Evolutionary conservation across 1,284 basidiomycete genomes (phyloP), one percentile per base, ranked within the genome.

Genomic region (Cryptococcus sp.): DNA sequence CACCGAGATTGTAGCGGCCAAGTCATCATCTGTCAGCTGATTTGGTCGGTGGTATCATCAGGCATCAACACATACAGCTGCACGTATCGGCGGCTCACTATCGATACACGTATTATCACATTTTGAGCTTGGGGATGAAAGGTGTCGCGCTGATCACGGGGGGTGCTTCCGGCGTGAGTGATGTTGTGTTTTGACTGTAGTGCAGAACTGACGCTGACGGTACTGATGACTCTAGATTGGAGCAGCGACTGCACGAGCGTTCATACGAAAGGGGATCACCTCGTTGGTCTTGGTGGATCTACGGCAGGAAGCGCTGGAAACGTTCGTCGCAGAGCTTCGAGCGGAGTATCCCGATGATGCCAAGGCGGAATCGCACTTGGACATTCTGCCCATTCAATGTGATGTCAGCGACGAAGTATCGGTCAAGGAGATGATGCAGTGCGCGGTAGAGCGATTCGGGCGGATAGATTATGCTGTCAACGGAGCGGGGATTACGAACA

Each of bases 141-240:
- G 65, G 65, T 38, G 65, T 67, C 25, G 63, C 61, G 3, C 52
- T 67, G 42, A 52, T 67, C 25, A 67, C 65, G 6, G 65, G 65
- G 17, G 65, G 49, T 11, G 63, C 59, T 10, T 64, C 63, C 0
- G 65, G 65, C 17, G 63, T 65, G 51, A 56, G 65, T 63, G 5
- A 23, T 51, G 27, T 22, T 5, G 47, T 22, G 10, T 16, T 11
- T 47, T 17, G 10, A 22, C 8, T 16, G 25, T 15, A 47, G 25
- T 6, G 43, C 27, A 7, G 35, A n/a, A 25, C n/a, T n/a, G n/a
- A 16, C 15, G 35, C 20, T 20, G 39, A 27, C 5, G 15, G 13
- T 38, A 30, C 13, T 38, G 27, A n/a, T 13, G 7, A 1, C 35
- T 25, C 22, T 39, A 56, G 54, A 56, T 56, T 5, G 54, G 54